Percentiles rank a stretch among this genome's conserved stretches.
phyloP scores from a whole-genome alignment of 1,284 basidiomycete genomes.

The Trichosporon sp. region DNA sequence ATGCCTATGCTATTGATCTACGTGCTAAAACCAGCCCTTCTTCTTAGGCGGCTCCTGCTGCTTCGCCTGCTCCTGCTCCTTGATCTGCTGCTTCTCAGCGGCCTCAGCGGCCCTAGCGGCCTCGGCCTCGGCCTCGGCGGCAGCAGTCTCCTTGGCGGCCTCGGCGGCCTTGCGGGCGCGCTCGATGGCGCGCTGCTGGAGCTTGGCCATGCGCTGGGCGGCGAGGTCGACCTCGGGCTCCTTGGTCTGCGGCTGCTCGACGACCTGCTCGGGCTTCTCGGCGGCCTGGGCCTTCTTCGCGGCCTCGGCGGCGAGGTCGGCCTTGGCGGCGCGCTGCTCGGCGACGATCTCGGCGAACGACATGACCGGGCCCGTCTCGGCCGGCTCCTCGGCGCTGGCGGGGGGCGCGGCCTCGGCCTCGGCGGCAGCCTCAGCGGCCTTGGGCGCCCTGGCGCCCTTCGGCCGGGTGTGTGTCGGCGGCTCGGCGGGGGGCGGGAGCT shows the following conservation, averaged over 20 bases:
- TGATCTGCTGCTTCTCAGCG: no score
- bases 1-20: conserved; percentile 4
- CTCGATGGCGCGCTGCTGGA: conserved; percentile 5
- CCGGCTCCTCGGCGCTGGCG: conserved; percentile 10
- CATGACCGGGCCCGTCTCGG: not conserved
- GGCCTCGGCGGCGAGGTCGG: not conserved
- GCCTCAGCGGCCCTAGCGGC: not conserved
- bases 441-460: conserved; percentile 10
- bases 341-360: conserved; percentile 1
- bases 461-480: conserved; percentile 4
- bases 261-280: not conserved
- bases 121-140: not conserved
- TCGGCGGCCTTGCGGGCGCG: conserved; percentile 1
- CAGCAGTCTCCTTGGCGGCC: not conserved
- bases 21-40: conserved; percentile 4
- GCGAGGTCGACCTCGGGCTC: not conserved
- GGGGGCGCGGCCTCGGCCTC: conserved; percentile 8
- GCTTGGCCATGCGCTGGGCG: conserved; percentile 3
- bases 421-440: conserved; percentile 14
- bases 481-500: not conserved
- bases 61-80: not conserved
- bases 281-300: not conserved
- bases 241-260: not conserved
- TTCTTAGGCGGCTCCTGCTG: not conserved
- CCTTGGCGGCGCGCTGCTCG: not conserved